Evolutionary conservation across 2,329 filamentous ascomycete genomes (phyloP).

Genomic region (Aspergillus hortae): DNA sequence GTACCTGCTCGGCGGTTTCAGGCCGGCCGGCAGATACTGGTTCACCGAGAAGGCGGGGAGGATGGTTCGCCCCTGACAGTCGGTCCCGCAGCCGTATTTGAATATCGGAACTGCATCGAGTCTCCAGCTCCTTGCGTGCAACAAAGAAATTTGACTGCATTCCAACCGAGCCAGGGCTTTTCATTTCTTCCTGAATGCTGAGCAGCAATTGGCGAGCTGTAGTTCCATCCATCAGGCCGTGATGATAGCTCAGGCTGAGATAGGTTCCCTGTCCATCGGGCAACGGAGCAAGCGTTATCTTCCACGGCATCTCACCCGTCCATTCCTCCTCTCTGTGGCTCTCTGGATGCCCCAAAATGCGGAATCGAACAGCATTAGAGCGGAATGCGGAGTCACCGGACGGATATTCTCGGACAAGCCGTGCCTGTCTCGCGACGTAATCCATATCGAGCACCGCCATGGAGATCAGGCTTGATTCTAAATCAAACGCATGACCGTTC

Average conservation of each 20-base stretch:
- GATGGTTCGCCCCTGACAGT: too few species aligned
- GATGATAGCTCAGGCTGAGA: conserved; percentile 5
- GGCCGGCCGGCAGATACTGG: too few species aligned
- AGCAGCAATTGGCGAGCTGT: conserved; percentile 1
- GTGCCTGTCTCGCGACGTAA: neutral
- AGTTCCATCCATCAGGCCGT: conserved; percentile 1
- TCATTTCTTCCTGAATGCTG: neutral
- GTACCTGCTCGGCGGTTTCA: too few species aligned
- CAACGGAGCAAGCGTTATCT: neutral
- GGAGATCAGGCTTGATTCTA: neutral
- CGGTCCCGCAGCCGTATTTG: too few species aligned
- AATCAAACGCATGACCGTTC: neutral
- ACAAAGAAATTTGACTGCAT: too few species aligned
- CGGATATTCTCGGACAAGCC: neutral
- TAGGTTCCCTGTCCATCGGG: neutral
- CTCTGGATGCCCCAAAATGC: too few species aligned
- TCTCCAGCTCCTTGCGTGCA: too few species aligned
- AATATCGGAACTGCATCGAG: too few species aligned
- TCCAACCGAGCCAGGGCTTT: neutral
- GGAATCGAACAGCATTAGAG: too few species aligned
- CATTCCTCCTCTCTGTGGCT: neutral
- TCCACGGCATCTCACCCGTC: conserved; percentile 5
- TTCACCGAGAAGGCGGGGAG: too few species aligned
- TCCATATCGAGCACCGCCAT: neutral
- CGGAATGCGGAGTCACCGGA: too few species aligned